phyloP scores from a whole-genome alignment of 2,329 filamentous ascomycete species.

The Neurospora sp. region DNA sequence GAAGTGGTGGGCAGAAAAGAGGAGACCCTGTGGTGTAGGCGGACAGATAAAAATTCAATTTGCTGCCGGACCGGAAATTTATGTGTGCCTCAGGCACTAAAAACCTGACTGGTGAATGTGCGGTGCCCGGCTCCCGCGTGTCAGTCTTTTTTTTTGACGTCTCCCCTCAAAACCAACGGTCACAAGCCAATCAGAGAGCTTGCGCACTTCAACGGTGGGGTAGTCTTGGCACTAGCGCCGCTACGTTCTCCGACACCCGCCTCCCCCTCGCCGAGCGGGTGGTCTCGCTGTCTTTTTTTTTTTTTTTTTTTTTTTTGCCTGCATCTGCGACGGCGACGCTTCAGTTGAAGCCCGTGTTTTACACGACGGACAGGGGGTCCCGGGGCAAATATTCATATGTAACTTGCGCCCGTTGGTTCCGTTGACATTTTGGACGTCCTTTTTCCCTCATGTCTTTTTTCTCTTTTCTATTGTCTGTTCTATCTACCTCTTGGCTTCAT shows the following conservation, averaged over 20 bases:
- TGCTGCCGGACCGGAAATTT: constrained; percentile 14
- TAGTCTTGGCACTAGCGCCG: not conserved
- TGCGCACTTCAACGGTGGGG: not conserved
- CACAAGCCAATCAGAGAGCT: not conserved
- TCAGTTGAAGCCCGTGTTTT: not conserved
- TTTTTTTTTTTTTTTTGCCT: not conserved
- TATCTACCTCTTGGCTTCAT: not conserved
- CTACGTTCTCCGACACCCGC: not conserved
- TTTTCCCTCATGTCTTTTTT: not conserved
- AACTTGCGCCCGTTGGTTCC: not conserved
- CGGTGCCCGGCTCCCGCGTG: not conserved
- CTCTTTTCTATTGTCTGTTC: not conserved
- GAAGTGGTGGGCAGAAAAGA: constrained; percentile 13
- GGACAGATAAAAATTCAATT: constrained; percentile 17
- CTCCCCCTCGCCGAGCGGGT: not conserved
- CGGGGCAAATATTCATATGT: not conserved
- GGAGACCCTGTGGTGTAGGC: constrained; percentile 7
- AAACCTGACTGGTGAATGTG: constrained; percentile 5
- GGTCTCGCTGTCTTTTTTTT: not conserved
- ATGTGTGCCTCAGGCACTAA: constrained; percentile 15
- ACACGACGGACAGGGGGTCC: not conserved
- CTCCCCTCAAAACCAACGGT: constrained; percentile 3
- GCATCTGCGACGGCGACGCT: not conserved
- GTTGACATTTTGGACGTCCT: not conserved
- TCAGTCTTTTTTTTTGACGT: not conserved